Base-by-base conservation (phyloP, 2,329 filamentous ascomycete species). In the Aschersonia sp. region DNA sequence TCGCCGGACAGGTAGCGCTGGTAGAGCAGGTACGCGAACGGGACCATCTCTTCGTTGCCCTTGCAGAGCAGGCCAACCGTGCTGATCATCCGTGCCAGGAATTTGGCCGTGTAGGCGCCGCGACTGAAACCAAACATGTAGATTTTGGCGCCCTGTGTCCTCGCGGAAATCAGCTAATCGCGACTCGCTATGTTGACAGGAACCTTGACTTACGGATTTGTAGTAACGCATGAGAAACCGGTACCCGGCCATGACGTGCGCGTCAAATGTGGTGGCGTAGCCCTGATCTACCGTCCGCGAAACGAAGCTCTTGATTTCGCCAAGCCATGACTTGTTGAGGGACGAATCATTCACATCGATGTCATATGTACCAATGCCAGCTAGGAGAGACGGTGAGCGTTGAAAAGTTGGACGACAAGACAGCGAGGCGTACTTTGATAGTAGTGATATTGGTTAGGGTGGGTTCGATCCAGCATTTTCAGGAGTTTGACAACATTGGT, bases 41-140 rank as follows among this genome's bases (percentile, higher is more conserved):
- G 65, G 1, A 75, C 66, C 71, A 74, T 70, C 42, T 74, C 71
- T 49, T 74, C 72, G 48, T 74, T 74, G 6, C 72, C 71, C 44
- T 67, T 66, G 45, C 68, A 72, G 5, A 76, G 62, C 0, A 76
- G 60, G 0, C 69, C 73, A 9, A 74, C 64, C 4, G 63, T 64
- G 48, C 70, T 60, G 41, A 76, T 58, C 72, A 75, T 74, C 43
- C 70, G 65, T 0, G 72, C 67, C 1, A 76, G 62, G 53, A 75
- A 73, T 29, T 68, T 68, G n/a, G 72, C 72, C 1, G 70, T 73
- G 52, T 70, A 74, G 10, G 72, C 71, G 2, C 72, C 72, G 29
- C 72, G 67, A 6, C 66, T 70, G 54, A 76, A 76, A 10, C 72
- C 72, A 44, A 76, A 75, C 53, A 76, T 69, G 52, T 74, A 76